phyloP scores from a whole-genome alignment of 1,139 yeast species.

The Casaregolazyma lundiana region DNA sequence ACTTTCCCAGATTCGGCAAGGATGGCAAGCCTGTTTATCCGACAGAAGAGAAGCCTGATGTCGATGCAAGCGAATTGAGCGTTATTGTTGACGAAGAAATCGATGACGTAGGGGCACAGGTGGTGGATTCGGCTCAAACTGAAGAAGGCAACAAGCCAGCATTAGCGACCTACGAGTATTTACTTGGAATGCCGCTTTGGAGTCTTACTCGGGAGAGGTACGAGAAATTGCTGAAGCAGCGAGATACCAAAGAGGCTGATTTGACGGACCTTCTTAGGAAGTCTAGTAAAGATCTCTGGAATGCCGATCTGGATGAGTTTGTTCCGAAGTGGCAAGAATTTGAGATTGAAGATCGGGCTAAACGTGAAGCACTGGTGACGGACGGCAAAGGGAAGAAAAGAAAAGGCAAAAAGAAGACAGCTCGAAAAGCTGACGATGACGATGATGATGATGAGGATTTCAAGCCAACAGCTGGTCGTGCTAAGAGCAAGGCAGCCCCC shows the following conservation, averaged over 20 bases:
- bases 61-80: conserved; percentile 33
- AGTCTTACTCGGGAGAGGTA: conserved; percentile 87
- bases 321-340: conserved; percentile 62
- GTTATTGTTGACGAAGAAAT: conserved; percentile 29
- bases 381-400: conserved; percentile 22
- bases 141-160: conserved; percentile 35
- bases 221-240: conserved; percentile 68
- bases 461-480: conserved; percentile 10
- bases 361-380: conserved; percentile 28
- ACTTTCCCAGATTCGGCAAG: conserved; percentile 74
- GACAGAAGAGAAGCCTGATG: conserved; percentile 34
- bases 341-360: conserved; percentile 48
- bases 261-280: conserved; percentile 60
- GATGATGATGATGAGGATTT: conserved; percentile 22
- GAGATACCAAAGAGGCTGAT: conserved; percentile 68
- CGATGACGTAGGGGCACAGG: conserved; percentile 37
- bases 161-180: conserved; percentile 38
- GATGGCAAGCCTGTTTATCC: conserved; percentile 53
- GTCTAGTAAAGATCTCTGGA: conserved; percentile 88
- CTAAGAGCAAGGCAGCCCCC: conserved; percentile 17
- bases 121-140: conserved; percentile 36
- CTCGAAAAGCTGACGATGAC: conserved; percentile 12
- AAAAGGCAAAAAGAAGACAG: conserved; percentile 19
- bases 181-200: conserved; percentile 85
- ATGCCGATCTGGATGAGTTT: conserved; percentile 71